Evolutionary conservation across 306 rosid species (phyloP).

Genomic region (Gleditsia sinensis): DNA sequence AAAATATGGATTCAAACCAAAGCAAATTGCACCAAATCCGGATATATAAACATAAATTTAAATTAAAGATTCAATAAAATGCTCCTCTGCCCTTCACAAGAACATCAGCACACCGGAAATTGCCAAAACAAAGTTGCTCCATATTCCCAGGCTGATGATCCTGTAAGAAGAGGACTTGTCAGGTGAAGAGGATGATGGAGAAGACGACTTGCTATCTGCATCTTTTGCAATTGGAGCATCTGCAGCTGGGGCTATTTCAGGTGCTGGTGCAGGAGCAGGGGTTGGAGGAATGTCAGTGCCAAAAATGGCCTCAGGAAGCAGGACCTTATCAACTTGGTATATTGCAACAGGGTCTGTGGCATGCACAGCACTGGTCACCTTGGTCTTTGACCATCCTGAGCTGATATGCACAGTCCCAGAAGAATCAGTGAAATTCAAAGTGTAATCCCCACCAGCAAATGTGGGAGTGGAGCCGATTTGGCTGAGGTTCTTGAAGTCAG

Average conservation of each 20-base stretch:
- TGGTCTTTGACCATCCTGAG: conserved; percentile 84
- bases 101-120: conserved; percentile 55
- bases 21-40: conserved; percentile 47
- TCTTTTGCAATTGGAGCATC: conserved; percentile 57
- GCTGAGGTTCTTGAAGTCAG: conserved; percentile 82
- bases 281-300: conserved; percentile 84
- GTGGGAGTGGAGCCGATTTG: conserved; percentile 60
- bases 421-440: conserved; percentile 74
- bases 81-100: conserved; percentile 51
- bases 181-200: conserved; percentile 60
- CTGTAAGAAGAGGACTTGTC: conserved; percentile 59
- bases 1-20: conserved; percentile 58
- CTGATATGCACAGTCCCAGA: conserved; percentile 62
- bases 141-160: conserved; percentile 52
- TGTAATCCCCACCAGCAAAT: conserved; percentile 76
- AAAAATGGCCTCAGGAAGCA: conserved; percentile 87
- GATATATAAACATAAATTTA: conserved; percentile 53
- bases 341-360: conserved; percentile 85
- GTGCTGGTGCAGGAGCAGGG: conserved; percentile 87
- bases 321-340: conserved; percentile 75
- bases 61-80: conserved; percentile 38
- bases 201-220: conserved; percentile 49
- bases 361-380: conserved; percentile 81
- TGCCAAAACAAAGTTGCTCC: conserved; percentile 60
- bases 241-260: conserved; percentile 69